Percentiles rank a stretch among this genome's conserved stretches.
phyloP scores from a whole-genome alignment of 768 basidiomycete species.

The Lentinula lateritia region DNA sequence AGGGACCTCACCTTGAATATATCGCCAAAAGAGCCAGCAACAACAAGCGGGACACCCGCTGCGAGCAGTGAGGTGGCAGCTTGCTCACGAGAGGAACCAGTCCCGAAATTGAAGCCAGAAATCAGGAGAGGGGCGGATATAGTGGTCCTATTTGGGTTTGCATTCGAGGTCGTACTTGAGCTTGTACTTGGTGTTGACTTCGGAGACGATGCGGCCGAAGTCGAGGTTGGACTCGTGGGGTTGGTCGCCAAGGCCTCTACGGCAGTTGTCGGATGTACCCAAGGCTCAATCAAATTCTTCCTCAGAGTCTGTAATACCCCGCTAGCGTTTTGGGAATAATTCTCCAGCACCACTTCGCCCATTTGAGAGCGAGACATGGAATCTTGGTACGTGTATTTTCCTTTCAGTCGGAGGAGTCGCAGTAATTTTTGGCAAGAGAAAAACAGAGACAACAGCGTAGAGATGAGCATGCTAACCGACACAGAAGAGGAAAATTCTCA shows the following conservation, averaged over 20 bases:
- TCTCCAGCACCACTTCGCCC: constrained; percentile 98
- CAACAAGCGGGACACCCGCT: constrained; percentile 86
- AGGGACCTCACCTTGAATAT: constrained; percentile 66
- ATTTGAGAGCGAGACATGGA: constrained; percentile 94
- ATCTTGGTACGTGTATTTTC: constrained; percentile 49
- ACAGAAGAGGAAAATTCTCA: not conserved
- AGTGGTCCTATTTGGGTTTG: constrained; percentile 15
- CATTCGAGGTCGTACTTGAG: constrained; percentile 13
- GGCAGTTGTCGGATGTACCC: not conserved
- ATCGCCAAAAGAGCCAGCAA: constrained; percentile 98
- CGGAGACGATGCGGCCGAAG: too few relatives aligned
- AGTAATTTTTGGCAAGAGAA: not conserved
- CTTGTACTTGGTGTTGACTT: constrained; percentile 26
- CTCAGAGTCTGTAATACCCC: not conserved
- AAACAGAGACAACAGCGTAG: not conserved
- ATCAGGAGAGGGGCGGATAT: constrained; percentile 75
- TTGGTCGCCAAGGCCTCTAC: constrained; percentile 32
- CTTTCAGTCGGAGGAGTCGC: not conserved
- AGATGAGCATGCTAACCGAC: not conserved
- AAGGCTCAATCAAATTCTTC: not conserved
- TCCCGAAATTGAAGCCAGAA: constrained; percentile 97
- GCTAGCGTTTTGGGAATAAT: constrained; percentile 81
- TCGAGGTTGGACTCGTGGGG: too few relatives aligned
- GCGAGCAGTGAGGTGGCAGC: constrained; percentile 96
- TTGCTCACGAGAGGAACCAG: constrained; percentile 96